Percentiles rank a stretch among this genome's conserved stretches.
These are phyloP conservation scores for Sporisorium iseilematis-ciliati DNA, from an alignment of 1,284 basidiomycete species.

Conservation along the genomic window DNA sequence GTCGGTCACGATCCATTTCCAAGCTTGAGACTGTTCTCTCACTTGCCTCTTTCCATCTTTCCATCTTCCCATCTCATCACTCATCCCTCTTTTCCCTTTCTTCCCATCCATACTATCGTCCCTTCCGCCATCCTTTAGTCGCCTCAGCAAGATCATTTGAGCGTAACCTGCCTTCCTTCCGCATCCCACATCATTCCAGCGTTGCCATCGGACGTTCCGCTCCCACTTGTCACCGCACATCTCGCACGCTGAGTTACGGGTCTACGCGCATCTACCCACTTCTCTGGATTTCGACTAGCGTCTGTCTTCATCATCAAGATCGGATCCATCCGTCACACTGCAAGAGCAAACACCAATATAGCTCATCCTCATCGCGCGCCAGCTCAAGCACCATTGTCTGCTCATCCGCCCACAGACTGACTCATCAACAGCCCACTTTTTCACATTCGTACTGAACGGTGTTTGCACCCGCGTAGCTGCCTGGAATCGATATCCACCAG, in stretches of 20 bases:
- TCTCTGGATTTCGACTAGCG: not conserved
- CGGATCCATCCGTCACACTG: not conserved
- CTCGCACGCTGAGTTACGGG: not conserved
- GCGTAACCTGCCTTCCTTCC: not conserved
- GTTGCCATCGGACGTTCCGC: not conserved
- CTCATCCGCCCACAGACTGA: not conserved
- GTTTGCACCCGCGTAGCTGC: not conserved
- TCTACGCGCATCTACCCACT: conserved; percentile 2
- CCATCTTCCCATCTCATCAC: not conserved
- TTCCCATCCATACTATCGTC: not conserved
- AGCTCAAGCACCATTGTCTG: not conserved
- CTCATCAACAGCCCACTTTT: not conserved
- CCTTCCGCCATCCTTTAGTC: not conserved
- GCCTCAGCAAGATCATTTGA: too few species aligned
- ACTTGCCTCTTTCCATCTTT: not conserved
- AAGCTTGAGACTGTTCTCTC: conserved; percentile 1
- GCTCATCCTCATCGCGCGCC: not conserved
- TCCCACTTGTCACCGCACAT: not conserved
- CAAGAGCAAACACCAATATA: not conserved
- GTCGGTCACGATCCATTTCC: not conserved
- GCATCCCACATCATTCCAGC: not conserved
- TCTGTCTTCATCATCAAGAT: not conserved
- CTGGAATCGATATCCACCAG: not conserved
- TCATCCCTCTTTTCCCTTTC: not conserved
- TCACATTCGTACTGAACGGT: not conserved